phyloP scores from a whole-genome alignment of 2,329 filamentous ascomycete genomes.

The Aspergillus aculeatus region DNA sequence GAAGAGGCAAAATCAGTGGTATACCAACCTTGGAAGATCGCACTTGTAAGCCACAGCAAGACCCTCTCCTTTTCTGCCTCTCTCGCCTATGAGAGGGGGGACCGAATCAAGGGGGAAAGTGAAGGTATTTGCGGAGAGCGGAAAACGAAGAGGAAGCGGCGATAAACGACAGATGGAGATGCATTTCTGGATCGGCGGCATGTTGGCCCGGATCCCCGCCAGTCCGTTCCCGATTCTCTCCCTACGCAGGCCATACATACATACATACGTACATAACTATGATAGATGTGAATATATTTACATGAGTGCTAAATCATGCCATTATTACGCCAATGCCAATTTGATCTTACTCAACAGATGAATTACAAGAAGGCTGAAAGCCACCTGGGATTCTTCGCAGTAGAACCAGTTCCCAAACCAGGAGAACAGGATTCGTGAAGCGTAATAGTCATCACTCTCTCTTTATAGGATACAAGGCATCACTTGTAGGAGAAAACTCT shows the following conservation, averaged over 20 bases:
- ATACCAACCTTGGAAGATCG: neutral
- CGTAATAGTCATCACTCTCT: neutral
- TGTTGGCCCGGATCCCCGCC: conserved; percentile 21
- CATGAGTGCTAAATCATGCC: too few species aligned
- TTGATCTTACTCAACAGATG: neutral
- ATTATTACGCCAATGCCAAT: too few species aligned
- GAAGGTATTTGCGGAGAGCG: neutral
- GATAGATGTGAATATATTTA: too few species aligned
- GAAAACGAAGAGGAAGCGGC: neutral
- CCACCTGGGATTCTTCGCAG: neutral
- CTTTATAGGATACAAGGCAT: conserved; percentile 5
- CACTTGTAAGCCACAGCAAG: neutral
- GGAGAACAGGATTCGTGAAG: neutral
- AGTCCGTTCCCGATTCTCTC: conserved; percentile 24
- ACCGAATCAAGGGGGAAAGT: neutral
- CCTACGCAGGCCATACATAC: neutral
- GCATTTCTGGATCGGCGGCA: conserved; percentile 20
- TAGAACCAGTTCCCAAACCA: neutral
- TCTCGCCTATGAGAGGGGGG: neutral
- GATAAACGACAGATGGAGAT: neutral
- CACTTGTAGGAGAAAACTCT: conserved; percentile 9
- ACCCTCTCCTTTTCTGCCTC: neutral
- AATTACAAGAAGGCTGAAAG: neutral
- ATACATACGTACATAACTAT: too few species aligned
- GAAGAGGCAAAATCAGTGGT: neutral